phyloP scores from a whole-genome alignment of 805 yeast genomes.

The Pichia rugopelliculosa region DNA sequence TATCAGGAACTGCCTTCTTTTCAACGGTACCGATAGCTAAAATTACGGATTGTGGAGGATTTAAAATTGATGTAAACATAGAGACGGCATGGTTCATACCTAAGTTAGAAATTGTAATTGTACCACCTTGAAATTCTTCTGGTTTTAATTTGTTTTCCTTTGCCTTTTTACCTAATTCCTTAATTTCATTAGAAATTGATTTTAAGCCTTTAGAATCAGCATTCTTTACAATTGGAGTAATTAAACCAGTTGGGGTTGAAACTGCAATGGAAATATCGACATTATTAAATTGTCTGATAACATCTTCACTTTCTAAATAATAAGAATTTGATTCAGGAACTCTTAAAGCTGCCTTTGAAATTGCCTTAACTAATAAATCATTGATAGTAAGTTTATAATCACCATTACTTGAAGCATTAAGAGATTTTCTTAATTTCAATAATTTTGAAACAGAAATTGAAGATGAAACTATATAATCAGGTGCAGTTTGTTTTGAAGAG shows the following conservation, averaged over 20 bases:
- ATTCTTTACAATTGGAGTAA: conserved; percentile 90
- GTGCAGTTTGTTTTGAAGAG: conserved; percentile 78
- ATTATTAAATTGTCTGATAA: conserved; percentile 82
- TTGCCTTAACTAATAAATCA: conserved; percentile 90
- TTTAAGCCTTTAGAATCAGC: conserved; percentile 86
- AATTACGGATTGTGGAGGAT: conserved; percentile 95
- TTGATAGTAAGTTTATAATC: conserved; percentile 87
- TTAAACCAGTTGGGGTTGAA: conserved; percentile 94
- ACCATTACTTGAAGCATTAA: conserved; percentile 80
- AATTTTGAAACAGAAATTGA: conserved; percentile 81
- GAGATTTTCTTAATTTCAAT: conserved; percentile 83
- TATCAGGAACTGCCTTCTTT: conserved; percentile 89
- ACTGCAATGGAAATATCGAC: conserved; percentile 98
- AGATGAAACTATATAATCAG: conserved; percentile 89
- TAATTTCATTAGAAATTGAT: conserved; percentile 72
- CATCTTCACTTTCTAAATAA: conserved; percentile 84
- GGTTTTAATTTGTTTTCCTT: conserved; percentile 88
- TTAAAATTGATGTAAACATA: conserved; percentile 90
- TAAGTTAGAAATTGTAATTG: conserved; percentile 95
- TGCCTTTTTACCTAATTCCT: conserved; percentile 94
- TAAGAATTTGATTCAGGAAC: conserved; percentile 93
- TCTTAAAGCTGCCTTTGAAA: conserved; percentile 80
- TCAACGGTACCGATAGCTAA: conserved; percentile 91
- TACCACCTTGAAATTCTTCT: conserved; percentile 98
- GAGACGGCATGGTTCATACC: conserved; percentile 97